Evolutionary conservation across 192 early-diverging fungal genomes (phyloP).

Genomic region (Rhizophagus sp.): DNA sequence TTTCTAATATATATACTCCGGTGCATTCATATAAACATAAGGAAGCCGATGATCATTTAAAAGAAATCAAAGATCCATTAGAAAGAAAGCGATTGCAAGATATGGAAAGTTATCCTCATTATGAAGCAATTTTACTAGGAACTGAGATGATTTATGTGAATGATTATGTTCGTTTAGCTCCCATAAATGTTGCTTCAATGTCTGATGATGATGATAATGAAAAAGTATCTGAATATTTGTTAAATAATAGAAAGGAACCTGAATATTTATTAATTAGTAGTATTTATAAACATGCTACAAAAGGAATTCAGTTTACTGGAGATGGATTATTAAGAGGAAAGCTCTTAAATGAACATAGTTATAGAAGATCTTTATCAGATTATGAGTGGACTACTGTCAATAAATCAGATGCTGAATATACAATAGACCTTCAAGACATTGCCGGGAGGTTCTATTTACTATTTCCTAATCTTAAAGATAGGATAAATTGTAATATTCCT

Average conservation of each 20-base stretch:
- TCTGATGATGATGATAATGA: neutral
- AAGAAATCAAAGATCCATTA: neutral
- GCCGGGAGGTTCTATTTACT: constrained; percentile 17
- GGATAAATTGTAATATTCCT: neutral
- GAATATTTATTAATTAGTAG: neutral
- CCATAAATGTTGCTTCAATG: neutral
- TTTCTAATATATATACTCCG: neutral
- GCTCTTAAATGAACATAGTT: neutral
- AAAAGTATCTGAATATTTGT: too few species aligned
- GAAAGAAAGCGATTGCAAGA: neutral
- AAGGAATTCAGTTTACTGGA: constrained; percentile 21
- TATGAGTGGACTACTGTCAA: neutral
- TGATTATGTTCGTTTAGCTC: neutral
- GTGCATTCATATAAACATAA: neutral
- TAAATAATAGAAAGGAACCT: too few species aligned
- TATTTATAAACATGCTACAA: neutral
- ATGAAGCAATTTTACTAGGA: constrained; percentile 1
- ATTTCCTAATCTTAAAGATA: neutral
- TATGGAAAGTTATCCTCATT: neutral
- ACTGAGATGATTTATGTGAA: neutral
- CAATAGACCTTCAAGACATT: neutral
- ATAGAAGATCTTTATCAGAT: neutral
- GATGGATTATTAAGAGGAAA: neutral
- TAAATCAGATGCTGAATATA: neutral
- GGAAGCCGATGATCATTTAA: neutral